Evolutionary conservation across 2,329 filamentous ascomycete genomes (phyloP), one percentile per base, ranked within the genome.

Genomic region (Nigrospora oryzae): DNA sequence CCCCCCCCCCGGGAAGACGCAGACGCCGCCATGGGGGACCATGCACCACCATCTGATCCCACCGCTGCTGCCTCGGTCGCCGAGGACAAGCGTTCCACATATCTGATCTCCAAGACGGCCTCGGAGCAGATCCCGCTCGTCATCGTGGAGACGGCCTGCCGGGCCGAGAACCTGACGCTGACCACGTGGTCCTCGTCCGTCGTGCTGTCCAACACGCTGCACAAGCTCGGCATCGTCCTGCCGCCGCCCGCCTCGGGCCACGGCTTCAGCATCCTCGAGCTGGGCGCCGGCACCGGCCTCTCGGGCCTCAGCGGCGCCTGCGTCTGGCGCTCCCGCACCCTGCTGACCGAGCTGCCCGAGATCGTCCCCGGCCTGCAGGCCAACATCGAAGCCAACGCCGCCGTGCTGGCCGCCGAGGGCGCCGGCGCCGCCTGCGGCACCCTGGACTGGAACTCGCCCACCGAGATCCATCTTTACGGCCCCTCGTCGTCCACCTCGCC

Each of bases 331-430:
- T 36, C 40, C 3, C 40, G 40, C 35, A 33, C 33, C 17, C 14
- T 42, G 32, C 33, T 42, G 35, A 42, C 40, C 32, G 40, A 42
- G 32, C 40, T 42, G 40, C 40, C 40, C 40, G 35, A 33, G 33
- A 42, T 42, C 33, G 40, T 42, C 15, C 40, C 40, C 14, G 40
- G 40, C 5, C 40, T 42, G 32, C 40, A 42, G 34, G 40, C 40
- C 33, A 42, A 36, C 23, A 42, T 42, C 28, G 40, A 42, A 13
- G 40, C 40, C 40, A 42, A 42, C 19, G 11, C 33, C 7, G 19
- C 32, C 17, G 17, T 36, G 32, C 36, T 42, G 32, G n/a, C 35
- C 13, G 11, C 14, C 40, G 32, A 42, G 28, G 33, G 40, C 40
- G 40, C 40, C 2, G 40, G 19, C 33, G 40, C 40, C 15, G 40